A percentile compares a stretch with the other conserved stretches of the same genome.
Evolutionary conservation across 495 filamentous ascomycete genomes (phyloP).

Genomic region (Trichoderma erinaceum): DNA sequence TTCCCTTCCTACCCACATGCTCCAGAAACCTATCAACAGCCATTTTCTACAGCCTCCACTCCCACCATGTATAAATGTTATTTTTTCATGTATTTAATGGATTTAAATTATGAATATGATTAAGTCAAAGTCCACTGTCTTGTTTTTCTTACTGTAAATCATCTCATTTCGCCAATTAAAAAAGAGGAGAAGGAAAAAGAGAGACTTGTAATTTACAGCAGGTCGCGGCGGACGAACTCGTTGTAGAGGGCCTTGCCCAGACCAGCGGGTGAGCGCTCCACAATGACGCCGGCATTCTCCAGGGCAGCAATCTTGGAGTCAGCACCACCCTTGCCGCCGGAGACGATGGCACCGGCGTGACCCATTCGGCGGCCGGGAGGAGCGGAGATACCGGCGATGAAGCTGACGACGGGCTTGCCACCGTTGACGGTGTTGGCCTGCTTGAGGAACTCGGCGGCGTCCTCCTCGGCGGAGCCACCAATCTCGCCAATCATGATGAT

Average conservation of each 20-base stretch:
- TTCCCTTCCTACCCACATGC: slow-evolving; percentile 5
- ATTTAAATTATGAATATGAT: neutral
- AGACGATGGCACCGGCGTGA: slow-evolving; percentile 96
- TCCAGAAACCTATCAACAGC: slow-evolving; percentile 3
- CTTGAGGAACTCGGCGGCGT: slow-evolving; percentile 90
- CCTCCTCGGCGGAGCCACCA: slow-evolving; percentile 94
- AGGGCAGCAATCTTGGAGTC: slow-evolving; percentile 96
- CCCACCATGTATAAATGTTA: neutral
- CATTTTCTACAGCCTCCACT: neutral
- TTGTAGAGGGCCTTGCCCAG: slow-evolving; percentile 88
- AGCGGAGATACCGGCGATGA: slow-evolving; percentile 97
- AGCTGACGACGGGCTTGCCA: slow-evolving; percentile 88
- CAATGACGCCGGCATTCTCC: slow-evolving; percentile 86
- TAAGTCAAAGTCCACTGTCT: neutral
- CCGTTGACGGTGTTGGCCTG: slow-evolving; percentile 76
- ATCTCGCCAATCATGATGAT: slow-evolving; percentile 99
- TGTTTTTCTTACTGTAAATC: neutral
- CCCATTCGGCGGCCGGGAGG: slow-evolving; percentile 96
- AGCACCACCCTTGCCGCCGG: slow-evolving; percentile 93
- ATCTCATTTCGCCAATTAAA: neutral
- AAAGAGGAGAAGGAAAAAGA: neutral
- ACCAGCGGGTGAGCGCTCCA: slow-evolving; percentile 87
- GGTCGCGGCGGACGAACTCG: slow-evolving; percentile 92
- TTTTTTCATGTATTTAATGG: neutral
- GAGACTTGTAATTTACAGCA: slow-evolving; percentile 56